These are phyloP conservation scores for Naegleria gruberi DNA, from an alignment of 208 protist genomes.

Conservation along the genomic window DNA sequence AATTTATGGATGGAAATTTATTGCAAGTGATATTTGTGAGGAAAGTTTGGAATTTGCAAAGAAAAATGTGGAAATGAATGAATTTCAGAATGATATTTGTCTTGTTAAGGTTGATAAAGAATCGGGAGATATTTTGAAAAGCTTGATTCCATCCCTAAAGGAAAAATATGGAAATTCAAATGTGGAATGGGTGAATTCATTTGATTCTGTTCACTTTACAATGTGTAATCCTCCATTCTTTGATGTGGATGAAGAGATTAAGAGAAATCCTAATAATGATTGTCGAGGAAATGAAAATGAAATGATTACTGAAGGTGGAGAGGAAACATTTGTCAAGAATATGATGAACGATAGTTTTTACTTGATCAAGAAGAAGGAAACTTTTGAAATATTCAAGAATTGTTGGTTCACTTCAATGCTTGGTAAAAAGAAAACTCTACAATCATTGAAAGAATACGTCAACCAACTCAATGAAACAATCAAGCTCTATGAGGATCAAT, in stretches of 20 bases:
- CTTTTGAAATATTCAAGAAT: neutral
- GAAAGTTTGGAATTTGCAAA: neutral
- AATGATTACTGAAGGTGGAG: slow-evolving; percentile 15
- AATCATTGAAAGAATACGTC: neutral
- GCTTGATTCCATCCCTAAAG: neutral
- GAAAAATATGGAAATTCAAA: neutral
- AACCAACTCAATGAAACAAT: neutral
- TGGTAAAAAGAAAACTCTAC: slow-evolving; percentile 13
- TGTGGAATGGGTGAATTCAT: neutral
- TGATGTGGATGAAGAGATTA: neutral
- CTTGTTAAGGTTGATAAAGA: neutral
- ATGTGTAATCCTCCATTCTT: slow-evolving; percentile 28
- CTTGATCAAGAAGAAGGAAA: neutral
- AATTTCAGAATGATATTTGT: neutral
- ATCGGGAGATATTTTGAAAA: neutral
- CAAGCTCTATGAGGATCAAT: neutral
- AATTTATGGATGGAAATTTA: slow-evolving; percentile 23
- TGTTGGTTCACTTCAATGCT: slow-evolving; percentile 21
- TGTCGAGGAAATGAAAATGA: neutral
- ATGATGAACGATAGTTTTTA: slow-evolving; percentile 4
- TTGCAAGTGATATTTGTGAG: slow-evolving; percentile 11
- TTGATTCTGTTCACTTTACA: neutral
- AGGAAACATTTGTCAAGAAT: neutral
- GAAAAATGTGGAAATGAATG: neutral
- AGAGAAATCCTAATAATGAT: neutral